These are phyloP conservation scores for Phalaenopsis equestris DNA, from an alignment of 106 monocot species.

Conservation along the genomic window DNA sequence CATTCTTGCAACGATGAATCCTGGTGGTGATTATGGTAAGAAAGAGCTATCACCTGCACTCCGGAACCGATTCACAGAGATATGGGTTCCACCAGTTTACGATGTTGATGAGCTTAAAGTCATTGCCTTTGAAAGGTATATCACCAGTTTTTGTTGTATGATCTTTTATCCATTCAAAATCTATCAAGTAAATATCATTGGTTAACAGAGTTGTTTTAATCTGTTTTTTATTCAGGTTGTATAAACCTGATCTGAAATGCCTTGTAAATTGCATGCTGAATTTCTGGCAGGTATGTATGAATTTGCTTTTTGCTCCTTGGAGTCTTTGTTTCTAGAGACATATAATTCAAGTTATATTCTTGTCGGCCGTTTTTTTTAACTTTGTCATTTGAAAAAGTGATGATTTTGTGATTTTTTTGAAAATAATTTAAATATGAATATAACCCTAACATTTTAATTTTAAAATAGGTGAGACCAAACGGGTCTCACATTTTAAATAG, in stretches of 20 bases:
- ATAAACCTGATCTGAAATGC: conserved; percentile 25
- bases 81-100: conserved; percentile 84
- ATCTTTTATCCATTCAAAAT: neutral
- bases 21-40: conserved; percentile 98
- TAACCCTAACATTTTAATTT: too few relatives aligned
- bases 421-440: too few relatives aligned
- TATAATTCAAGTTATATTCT: neutral
- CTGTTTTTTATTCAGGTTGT: conserved; percentile 34
- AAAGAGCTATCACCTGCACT: conserved; percentile 95
- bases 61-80: conserved; percentile 89
- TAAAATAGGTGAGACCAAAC: too few relatives aligned
- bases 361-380: too few relatives aligned
- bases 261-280: conserved; percentile 54
- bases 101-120: conserved; percentile 56
- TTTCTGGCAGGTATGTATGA: conserved; percentile 72
- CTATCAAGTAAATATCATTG: neutral
- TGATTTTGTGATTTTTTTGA: too few relatives aligned
- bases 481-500: too few relatives aligned
- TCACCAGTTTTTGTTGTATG: neutral
- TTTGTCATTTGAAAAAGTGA: too few relatives aligned
- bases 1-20: conserved; percentile 95
- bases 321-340: neutral
- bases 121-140: conserved; percentile 55
- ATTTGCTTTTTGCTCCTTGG: neutral
- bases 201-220: neutral